phyloP scores from a whole-genome alignment of 768 basidiomycete species.

The Suillus clintonianus region DNA sequence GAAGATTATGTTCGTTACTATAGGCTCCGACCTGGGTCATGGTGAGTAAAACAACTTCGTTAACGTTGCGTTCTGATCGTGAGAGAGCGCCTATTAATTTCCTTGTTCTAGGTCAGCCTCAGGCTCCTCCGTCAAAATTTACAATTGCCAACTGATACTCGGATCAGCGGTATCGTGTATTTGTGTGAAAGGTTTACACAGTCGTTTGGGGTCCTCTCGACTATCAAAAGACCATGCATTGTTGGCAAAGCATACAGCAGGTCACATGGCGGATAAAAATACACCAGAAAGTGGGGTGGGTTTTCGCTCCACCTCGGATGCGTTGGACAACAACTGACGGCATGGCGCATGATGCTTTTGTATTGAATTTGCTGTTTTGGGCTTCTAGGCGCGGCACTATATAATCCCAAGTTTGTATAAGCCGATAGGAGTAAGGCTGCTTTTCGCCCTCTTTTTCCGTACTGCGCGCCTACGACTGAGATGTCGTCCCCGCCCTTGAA shows the following conservation, averaged over 20 bases:
- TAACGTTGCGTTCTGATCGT: not conserved
- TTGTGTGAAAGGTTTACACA: not conserved
- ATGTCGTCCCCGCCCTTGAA: constrained; percentile 18
- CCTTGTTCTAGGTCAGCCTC: not conserved
- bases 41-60: not conserved
- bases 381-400: not conserved
- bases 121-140: not conserved
- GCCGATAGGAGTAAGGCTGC: constrained; percentile 21
- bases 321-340: constrained; percentile 12
- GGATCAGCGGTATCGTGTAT: not conserved
- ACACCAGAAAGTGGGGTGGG: constrained; percentile 9
- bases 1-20: not conserved
- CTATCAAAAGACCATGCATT: not conserved
- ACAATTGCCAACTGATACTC: too few species aligned
- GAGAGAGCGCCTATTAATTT: not conserved
- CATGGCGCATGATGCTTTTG: constrained; percentile 10
- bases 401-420: not conserved
- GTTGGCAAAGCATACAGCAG: not conserved
- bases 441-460: not conserved
- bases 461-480: not conserved
- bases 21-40: not conserved
- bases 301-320: constrained; percentile 1
- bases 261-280: constrained; percentile 8
- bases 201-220: not conserved
- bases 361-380: not conserved